Percentiles rank a stretch among this genome's conserved stretches.
Evolutionary conservation across 1,284 basidiomycete species (phyloP).

Genomic region (Coniferiporia sulphurascens): DNA sequence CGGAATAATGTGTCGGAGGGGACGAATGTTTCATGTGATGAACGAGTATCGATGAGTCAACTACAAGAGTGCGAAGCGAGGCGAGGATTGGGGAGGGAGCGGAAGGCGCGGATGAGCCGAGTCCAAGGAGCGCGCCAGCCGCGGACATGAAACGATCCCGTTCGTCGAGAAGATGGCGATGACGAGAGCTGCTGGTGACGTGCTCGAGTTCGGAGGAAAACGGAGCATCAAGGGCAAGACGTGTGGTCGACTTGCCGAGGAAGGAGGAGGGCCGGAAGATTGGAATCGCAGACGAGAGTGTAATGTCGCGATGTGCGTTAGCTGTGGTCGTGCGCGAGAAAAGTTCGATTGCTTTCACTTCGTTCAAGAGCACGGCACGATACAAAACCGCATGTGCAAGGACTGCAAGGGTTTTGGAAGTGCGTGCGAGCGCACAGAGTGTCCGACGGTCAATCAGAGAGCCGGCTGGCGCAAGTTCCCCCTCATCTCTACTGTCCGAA

Average conservation of each 20-base stretch:
- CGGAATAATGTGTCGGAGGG: neutral
- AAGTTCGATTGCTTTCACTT: neutral
- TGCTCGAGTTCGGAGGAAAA: neutral
- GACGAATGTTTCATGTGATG: neutral
- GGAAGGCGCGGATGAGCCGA: conserved; percentile 4
- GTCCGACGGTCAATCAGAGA: neutral
- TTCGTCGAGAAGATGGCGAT: neutral
- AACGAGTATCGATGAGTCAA: conserved; percentile 5
- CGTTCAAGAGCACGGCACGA: neutral
- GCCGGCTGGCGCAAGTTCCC: neutral
- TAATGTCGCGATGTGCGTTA: conserved; percentile 4
- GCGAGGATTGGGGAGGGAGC: conserved; percentile 3
- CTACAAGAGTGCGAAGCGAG: conserved; percentile 10
- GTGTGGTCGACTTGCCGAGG: conserved; percentile 9
- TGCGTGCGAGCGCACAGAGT: conserved; percentile 9
- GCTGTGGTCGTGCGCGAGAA: conserved; percentile 7
- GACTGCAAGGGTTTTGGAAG: conserved; percentile 5
- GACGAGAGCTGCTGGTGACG: neutral
- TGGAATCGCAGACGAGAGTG: neutral
- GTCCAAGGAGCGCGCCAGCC: conserved; percentile 8
- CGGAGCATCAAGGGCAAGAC: conserved; percentile 3
- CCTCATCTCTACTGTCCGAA: neutral
- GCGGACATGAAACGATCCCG: conserved; percentile 3
- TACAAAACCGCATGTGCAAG: conserved; percentile 12
- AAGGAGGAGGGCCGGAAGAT: neutral